A percentile compares a stretch with the other conserved stretches of the same genome.
These are phyloP conservation scores for Pseudogymnoascus sp. DNA, from an alignment of 2,329 filamentous ascomycete species.

Conservation along the genomic window DNA sequence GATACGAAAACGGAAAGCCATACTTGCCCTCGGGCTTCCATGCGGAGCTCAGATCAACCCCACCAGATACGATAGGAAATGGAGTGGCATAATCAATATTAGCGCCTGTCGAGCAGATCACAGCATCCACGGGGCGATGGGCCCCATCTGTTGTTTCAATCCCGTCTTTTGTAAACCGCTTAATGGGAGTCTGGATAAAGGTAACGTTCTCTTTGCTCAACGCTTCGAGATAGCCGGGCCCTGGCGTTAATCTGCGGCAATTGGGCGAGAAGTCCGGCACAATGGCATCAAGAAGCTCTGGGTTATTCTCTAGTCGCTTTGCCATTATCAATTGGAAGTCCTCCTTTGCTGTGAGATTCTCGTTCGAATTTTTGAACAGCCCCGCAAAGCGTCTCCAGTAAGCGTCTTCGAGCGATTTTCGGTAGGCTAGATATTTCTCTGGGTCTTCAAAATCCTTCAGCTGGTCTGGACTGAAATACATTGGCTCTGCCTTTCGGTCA, in stretches of 20 bases:
- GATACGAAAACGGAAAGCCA: conserved; percentile 60
- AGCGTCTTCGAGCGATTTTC: conserved; percentile 47
- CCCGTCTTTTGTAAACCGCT: conserved; percentile 47
- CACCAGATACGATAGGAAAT: conserved; percentile 50
- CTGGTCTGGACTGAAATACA: conserved; percentile 45
- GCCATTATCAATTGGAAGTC: conserved; percentile 46
- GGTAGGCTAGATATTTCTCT: conserved; percentile 48
- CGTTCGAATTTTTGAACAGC: conserved; percentile 44
- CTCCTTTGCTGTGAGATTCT: conserved; percentile 39
- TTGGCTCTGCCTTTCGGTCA: conserved; percentile 43
- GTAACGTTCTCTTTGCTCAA: conserved; percentile 53
- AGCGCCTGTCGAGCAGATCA: conserved; percentile 62
- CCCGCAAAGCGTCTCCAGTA: conserved; percentile 52
- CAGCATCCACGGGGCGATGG: conserved; percentile 49
- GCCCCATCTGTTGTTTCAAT: conserved; percentile 52
- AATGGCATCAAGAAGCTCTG: conserved; percentile 46
- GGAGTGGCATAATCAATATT: conserved; percentile 50
- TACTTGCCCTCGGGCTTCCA: conserved; percentile 48
- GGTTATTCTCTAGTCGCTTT: conserved; percentile 42
- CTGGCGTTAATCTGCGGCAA: conserved; percentile 56
- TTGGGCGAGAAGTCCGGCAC: conserved; percentile 55
- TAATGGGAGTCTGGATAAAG: conserved; percentile 49
- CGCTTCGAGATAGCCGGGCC: conserved; percentile 59
- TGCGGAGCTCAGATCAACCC: conserved; percentile 42
- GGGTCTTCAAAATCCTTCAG: conserved; percentile 51